Evolutionary conservation across 169 alveolate species (phyloP).

Genomic region (Miamiensis avidus): DNA sequence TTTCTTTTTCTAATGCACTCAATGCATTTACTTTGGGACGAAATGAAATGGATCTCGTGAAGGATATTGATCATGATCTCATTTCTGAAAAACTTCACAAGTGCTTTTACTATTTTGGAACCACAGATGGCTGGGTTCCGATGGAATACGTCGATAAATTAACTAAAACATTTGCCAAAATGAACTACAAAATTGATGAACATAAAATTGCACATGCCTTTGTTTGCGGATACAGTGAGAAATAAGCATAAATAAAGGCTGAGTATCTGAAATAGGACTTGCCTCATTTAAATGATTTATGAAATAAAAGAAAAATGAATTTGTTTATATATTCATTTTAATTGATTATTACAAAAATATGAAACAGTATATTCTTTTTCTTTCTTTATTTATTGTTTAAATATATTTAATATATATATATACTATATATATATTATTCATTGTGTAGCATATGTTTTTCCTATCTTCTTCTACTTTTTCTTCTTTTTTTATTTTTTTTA

Average conservation of each 20-base stretch:
- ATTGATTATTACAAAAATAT: no score
- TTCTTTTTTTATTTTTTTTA: no score
- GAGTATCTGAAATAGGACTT: not conserved
- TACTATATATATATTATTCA: no score
- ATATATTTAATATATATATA: no score
- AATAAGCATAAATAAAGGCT: not conserved
- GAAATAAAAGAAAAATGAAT: no score
- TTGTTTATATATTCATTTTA: no score
- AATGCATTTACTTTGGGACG: not conserved
- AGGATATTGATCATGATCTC: not conserved
- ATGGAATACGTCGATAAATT: not conserved
- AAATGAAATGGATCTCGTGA: not conserved
- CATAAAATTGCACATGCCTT: not conserved
- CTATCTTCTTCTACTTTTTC: no score
- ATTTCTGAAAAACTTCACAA: no score
- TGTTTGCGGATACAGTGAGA: not conserved
- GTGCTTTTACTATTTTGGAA: not conserved
- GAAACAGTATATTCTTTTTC: no score
- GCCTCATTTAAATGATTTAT: no score
- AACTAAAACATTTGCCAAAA: not conserved
- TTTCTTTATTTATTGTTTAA: no score
- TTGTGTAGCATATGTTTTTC: no score
- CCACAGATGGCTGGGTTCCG: not conserved
- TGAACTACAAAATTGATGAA: not conserved
- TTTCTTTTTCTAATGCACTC: not conserved